Evolutionary conservation across 2,329 filamentous ascomycete species (phyloP).

Genomic region (Aschersonia sp.): DNA sequence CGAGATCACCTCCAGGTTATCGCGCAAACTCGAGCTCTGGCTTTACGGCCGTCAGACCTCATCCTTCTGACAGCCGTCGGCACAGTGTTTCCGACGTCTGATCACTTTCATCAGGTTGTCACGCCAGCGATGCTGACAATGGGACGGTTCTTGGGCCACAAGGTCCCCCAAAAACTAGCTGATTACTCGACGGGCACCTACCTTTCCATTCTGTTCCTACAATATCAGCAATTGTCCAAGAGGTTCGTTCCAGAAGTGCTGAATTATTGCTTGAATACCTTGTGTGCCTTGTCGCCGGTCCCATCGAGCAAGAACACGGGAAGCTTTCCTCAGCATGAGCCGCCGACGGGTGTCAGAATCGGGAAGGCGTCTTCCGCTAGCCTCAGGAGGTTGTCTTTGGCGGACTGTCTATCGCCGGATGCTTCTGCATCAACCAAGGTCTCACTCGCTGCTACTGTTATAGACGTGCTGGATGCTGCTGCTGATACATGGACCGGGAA

Average conservation of each 20-base stretch:
- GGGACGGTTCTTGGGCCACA: conserved; percentile 68
- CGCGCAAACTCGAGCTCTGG: conserved; percentile 29
- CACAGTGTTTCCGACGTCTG: conserved; percentile 82
- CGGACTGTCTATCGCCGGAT: conserved; percentile 33
- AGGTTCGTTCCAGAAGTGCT: conserved; percentile 81
- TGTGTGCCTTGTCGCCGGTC: conserved; percentile 50
- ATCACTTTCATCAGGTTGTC: conserved; percentile 91
- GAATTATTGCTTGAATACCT: conserved; percentile 63
- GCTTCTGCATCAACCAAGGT: conserved; percentile 32
- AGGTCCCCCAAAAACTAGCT: conserved; percentile 45
- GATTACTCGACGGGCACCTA: conserved; percentile 66
- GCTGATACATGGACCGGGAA: conserved; percentile 62
- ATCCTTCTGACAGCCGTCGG: conserved; percentile 71
- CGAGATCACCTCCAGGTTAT: conserved; percentile 55
- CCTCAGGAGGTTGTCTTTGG: conserved; percentile 41
- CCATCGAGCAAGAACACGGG: conserved; percentile 32
- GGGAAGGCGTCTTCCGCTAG: conserved; percentile 22
- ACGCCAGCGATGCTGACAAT: conserved; percentile 85
- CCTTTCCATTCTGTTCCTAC: conserved; percentile 61
- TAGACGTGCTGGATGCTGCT: conserved; percentile 51
- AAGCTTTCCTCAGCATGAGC: conserved; percentile 46
- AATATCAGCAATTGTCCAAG: conserved; percentile 74
- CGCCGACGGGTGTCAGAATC: conserved; percentile 35
- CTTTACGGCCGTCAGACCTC: conserved; percentile 55
- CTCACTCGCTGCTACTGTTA: conserved; percentile 45